phyloP scores from a whole-genome alignment of 2,329 filamentous ascomycete species.

The Pestalotiopsis sp. region DNA sequence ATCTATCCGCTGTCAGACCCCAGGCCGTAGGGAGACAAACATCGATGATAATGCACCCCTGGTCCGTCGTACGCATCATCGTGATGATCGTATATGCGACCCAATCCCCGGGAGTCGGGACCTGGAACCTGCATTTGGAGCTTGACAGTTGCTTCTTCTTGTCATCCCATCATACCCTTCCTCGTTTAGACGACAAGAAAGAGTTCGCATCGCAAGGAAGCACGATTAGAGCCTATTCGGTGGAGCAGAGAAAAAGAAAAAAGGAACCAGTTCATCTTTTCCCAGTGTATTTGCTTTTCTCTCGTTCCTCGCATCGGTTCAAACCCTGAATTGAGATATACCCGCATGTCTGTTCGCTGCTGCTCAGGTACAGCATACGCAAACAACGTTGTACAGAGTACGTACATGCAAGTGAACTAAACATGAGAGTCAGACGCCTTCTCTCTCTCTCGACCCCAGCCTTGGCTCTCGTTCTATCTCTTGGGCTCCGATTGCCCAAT shows the following conservation, averaged over 20 bases:
- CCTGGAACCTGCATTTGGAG: background rate
- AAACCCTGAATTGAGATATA: background rate
- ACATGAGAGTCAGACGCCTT: background rate
- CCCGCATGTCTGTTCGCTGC: background rate
- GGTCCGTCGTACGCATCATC: background rate
- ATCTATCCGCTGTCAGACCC: background rate
- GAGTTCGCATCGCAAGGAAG: background rate
- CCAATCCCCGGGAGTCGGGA: background rate
- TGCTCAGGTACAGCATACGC: background rate
- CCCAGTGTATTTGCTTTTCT: background rate
- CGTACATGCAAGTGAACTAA: background rate
- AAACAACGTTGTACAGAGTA: background rate
- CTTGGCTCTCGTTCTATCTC: background rate
- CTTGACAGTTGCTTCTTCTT: background rate
- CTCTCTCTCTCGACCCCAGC: background rate
- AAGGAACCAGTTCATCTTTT: background rate
- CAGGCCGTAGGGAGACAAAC: background rate
- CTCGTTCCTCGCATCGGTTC: background rate
- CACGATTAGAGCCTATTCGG: background rate
- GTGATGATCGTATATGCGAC: background rate
- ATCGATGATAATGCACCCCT: background rate
- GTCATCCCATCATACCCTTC: background rate
- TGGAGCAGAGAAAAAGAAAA: constrained; percentile 1
- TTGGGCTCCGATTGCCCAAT: background rate
- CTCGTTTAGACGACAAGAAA: background rate